A percentile compares a stretch with the other conserved stretches of the same genome.
Evolutionary conservation across 2,329 filamentous ascomycete species (phyloP).

Genomic region (Biscogniauxia mediterranea): DNA sequence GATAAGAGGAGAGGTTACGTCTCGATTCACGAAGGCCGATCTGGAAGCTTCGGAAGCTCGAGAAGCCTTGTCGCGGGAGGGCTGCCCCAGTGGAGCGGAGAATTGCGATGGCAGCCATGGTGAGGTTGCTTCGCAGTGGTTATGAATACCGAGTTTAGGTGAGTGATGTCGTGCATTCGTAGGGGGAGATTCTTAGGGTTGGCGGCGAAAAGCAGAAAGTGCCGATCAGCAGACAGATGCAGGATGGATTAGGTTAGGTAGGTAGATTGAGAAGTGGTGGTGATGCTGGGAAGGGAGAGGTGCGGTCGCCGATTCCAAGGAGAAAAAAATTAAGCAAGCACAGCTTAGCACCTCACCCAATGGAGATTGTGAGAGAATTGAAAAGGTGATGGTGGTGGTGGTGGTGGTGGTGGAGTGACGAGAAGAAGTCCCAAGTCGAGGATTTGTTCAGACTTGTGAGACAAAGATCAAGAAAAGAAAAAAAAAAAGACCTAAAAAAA

Average conservation of each 20-base stretch:
- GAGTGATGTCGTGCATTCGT: conserved; percentile 13
- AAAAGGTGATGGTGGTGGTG: conserved; percentile 11
- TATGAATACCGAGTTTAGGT: conserved; percentile 12
- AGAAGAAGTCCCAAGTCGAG: background rate
- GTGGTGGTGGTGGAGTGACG: background rate
- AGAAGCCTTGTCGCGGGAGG: conserved; percentile 37
- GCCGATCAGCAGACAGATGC: background rate
- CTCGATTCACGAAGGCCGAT: conserved; percentile 38
- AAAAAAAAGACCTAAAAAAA: background rate
- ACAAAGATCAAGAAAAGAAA: no score
- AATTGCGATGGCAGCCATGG: conserved; percentile 45
- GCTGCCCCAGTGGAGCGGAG: conserved; percentile 42
- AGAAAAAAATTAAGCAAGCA: conserved; percentile 7
- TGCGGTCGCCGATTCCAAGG: conserved; percentile 8
- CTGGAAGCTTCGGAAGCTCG: conserved; percentile 32
- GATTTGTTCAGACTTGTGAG: background rate
- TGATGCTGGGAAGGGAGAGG: conserved; percentile 11
- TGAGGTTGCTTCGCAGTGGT: conserved; percentile 12
- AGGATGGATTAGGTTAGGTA: background rate
- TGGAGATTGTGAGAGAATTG: conserved; percentile 8
- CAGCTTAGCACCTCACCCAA: conserved; percentile 16
- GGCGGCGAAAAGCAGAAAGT: conserved; percentile 10
- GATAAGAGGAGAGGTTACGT: conserved; percentile 71
- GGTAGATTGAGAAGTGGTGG: background rate
- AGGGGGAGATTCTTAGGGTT: conserved; percentile 16